Evolutionary conservation across 768 basidiomycete species (phyloP), one percentile per base, ranked within the genome.

Genomic region (Erythrobasidium yunnanense): DNA sequence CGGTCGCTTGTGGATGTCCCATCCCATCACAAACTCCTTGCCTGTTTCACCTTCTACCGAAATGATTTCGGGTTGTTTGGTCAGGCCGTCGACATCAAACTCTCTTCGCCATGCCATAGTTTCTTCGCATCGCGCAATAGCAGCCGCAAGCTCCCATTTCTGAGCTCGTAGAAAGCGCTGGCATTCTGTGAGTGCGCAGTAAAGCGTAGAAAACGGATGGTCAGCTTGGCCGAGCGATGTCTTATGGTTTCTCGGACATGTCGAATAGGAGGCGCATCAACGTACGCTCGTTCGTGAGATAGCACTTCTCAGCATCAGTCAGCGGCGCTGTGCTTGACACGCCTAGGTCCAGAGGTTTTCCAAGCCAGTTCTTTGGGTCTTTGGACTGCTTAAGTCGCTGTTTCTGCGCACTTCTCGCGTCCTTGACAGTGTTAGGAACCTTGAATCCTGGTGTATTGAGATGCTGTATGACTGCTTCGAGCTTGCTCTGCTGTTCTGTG

Each of bases 41-140:
- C 90, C 90, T 2, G 89, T 92, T 52, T 86, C 68, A 7, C 66
- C 87, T 77, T 92, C 90, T 18, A 84, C 83, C 70, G 87, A 85
- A 69, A 93, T 83, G 67, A 81, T 77, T 0, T 30, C 49, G 2
- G 60, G 47, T n/a, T 81, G 79, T 2, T 85, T 75, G 0, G 81
- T 83, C 72, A 88, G 74, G 29, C 75, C 63, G 69, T 85, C 82
- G 18, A 90, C 70, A 13, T 86, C 86, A 74, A 81, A 90, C 58
- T 88, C 87, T 33, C 88, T 80, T 54, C 89, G 78, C 90, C 90
- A 91, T 67, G 79, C 81, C 32, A 87, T 78, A 0, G 89, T 88
- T 22, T 75, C 80, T 73, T 90, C 86, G 1, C 89, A 75, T 15
- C 88, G 80, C 35, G 80, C 78, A 60, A 88, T 84, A 2, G 83